These are phyloP conservation scores for Pichia rugopelliculosa DNA, from an alignment of 805 yeast species.

Conservation along the genomic window DNA sequence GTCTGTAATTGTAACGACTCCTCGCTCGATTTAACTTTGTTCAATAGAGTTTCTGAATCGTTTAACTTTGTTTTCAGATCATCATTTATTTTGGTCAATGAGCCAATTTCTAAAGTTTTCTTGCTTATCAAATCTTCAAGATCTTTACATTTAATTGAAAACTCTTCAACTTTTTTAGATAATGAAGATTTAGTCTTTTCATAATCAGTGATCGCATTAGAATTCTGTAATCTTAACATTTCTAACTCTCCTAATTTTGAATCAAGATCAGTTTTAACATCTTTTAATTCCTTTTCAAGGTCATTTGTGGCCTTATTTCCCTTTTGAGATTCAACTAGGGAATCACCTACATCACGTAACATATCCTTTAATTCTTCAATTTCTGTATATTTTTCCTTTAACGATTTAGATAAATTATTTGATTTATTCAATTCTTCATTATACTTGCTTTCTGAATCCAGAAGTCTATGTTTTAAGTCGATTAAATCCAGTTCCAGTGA, in stretches of 20 bases:
- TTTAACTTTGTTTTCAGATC: constrained; percentile 6
- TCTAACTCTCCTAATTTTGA: constrained; percentile 20
- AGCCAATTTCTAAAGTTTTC: constrained; percentile 15
- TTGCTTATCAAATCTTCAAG: constrained; percentile 15
- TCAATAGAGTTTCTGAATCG: constrained; percentile 11
- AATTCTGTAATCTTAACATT: constrained; percentile 30
- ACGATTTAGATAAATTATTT: constrained; percentile 20
- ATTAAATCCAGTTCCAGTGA: constrained; percentile 1
- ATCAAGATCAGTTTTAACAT: constrained; percentile 8
- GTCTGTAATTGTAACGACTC: constrained; percentile 26
- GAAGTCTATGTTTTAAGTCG: constrained; percentile 22
- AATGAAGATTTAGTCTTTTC: constrained; percentile 24
- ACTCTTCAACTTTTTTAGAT: constrained; percentile 19
- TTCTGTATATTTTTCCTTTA: constrained; percentile 49
- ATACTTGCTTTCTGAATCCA: constrained; percentile 12
- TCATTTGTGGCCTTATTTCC: constrained; percentile 14
- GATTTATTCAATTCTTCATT: constrained; percentile 9
- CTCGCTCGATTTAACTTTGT: constrained; percentile 23
- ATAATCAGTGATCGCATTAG: constrained; percentile 30
- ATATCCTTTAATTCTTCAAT: constrained; percentile 66
- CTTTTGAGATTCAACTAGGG: constrained; percentile 57
- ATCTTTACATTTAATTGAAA: constrained; percentile 15
- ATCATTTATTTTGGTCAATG: constrained; percentile 14
- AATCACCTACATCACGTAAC: constrained; percentile 71
- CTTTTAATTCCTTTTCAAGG: background rate